phyloP scores from a whole-genome alignment of 1,284 basidiomycete genomes.

The Sporisorium sorghi region DNA sequence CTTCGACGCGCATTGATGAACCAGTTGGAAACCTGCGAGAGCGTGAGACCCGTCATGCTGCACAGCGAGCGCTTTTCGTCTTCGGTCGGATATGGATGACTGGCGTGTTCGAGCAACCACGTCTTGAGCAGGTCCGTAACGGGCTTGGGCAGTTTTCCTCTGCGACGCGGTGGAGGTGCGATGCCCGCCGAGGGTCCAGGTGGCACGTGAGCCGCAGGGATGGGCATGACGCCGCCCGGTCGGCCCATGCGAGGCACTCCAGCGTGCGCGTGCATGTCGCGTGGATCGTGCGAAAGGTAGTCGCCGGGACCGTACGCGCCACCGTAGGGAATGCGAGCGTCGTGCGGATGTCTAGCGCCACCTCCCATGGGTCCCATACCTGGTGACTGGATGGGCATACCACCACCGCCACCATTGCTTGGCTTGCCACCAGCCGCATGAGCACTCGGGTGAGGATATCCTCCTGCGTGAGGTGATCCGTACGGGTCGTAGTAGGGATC shows the following conservation, averaged over 20 bases:
- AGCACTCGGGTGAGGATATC: constrained; percentile 23
- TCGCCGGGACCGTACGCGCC: constrained; percentile 30
- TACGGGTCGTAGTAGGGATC: constrained; percentile 41
- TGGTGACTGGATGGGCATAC: constrained; percentile 19
- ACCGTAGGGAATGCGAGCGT: constrained; percentile 17
- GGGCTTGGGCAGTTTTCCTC: constrained; percentile 88
- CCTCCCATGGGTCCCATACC: constrained; percentile 23
- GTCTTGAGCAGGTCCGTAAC: constrained; percentile 88
- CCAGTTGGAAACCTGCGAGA: constrained; percentile 78
- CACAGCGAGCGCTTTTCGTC: constrained; percentile 90
- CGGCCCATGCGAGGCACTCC: constrained; percentile 29
- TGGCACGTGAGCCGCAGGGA: constrained; percentile 41
- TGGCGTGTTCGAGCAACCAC: constrained; percentile 88
- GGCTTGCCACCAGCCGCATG: constrained; percentile 16
- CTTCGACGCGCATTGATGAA: constrained; percentile 66
- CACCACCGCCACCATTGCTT: constrained; percentile 17
- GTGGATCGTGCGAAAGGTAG: constrained; percentile 32
- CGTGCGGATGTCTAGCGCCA: constrained; percentile 19
- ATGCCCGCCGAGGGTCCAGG: constrained; percentile 50
- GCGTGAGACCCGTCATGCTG: constrained; percentile 83
- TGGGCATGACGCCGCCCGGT: constrained; percentile 15
- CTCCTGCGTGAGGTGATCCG: constrained; percentile 32
- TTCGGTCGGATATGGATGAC: constrained; percentile 88
- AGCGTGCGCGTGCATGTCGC: constrained; percentile 34
- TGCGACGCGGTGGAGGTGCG: constrained; percentile 70